These are phyloP conservation scores for Saccharomycopsis sp. DNA, from an alignment of 805 yeast species.

Conservation along the genomic window DNA sequence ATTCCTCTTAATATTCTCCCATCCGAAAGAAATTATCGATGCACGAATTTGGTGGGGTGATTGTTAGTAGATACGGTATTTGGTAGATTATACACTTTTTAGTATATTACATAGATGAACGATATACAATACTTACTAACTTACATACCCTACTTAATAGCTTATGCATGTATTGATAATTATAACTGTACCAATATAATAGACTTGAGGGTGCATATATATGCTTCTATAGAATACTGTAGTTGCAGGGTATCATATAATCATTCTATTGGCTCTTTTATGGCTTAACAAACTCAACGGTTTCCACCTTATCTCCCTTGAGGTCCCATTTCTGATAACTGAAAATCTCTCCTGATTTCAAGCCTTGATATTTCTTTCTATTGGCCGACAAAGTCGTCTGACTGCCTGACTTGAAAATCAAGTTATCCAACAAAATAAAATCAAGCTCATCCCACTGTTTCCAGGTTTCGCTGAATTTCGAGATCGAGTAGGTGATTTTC, in stretches of 20 bases:
- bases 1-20: conserved; percentile 35
- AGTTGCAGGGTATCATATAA: not conserved
- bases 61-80: too few relatives aligned
- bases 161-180: not conserved
- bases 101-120: too few relatives aligned
- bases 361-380: conserved; percentile 1
- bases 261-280: too few relatives aligned
- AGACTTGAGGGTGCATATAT: too few relatives aligned
- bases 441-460: conserved; percentile 20
- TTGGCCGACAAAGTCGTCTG: not conserved
- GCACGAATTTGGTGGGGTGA: conserved; percentile 40
- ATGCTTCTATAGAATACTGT: too few relatives aligned
- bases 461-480: conserved; percentile 11
- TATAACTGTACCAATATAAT: too few relatives aligned
- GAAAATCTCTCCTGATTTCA: conserved; percentile 6
- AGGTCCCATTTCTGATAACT: conserved; percentile 13
- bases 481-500: conserved; percentile 8
- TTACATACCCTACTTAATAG: not conserved
- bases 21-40: not conserved
- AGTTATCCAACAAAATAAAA: conserved; percentile 16
- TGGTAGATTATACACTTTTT: too few relatives aligned
- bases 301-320: not conserved
- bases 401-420: conserved; percentile 1
- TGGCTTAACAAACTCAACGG: conserved; percentile 2
- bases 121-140: too few relatives aligned